Evolutionary conservation across 176 grass and related monocot genomes (phyloP).

Genomic region (Cenchrus americanus): DNA sequence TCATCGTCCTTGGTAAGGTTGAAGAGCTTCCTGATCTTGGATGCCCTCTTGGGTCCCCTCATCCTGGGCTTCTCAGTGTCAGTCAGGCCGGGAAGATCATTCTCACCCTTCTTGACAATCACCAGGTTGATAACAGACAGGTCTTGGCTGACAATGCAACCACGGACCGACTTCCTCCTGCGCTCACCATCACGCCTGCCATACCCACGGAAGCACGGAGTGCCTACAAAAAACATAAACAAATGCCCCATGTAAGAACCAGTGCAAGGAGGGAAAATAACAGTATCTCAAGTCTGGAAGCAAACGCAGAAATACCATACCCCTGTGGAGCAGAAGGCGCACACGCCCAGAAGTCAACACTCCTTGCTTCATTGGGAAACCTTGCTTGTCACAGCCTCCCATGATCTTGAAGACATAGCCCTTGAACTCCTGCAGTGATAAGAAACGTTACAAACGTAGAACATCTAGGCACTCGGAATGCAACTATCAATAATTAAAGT

Average conservation of each 20-base stretch:
- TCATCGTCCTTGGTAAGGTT: slow-evolving; percentile 92
- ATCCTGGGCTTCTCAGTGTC: slow-evolving; percentile 91
- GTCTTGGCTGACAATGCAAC: slow-evolving; percentile 91
- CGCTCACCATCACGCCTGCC: slow-evolving; percentile 88
- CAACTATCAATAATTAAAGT: not conserved
- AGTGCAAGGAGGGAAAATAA: not conserved
- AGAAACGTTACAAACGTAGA: not conserved
- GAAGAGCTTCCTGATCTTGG: slow-evolving; percentile 88
- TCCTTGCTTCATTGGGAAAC: slow-evolving; percentile 93
- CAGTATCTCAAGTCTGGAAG: not conserved
- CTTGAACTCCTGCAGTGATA: slow-evolving; percentile 72
- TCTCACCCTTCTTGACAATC: slow-evolving; percentile 92
- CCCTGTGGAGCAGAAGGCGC: slow-evolving; percentile 78
- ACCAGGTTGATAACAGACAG: slow-evolving; percentile 83
- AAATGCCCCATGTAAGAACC: not conserved
- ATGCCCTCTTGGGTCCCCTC: slow-evolving; percentile 94
- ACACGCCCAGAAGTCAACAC: slow-evolving; percentile 75
- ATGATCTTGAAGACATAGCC: slow-evolving; percentile 96
- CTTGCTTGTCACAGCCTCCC: slow-evolving; percentile 94
- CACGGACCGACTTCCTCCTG: slow-evolving; percentile 81
- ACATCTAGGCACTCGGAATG: not conserved
- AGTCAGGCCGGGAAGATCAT: slow-evolving; percentile 81
- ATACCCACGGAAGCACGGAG: slow-evolving; percentile 84
- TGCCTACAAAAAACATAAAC: slow-evolving; percentile 40
- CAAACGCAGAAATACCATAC: slow-evolving; percentile 15